Percentiles rank a stretch among this genome's conserved stretches.
Conservation (phyloP, 1,284 basidiomycete genomes). For the Heterobasidion irregulare region DNA sequence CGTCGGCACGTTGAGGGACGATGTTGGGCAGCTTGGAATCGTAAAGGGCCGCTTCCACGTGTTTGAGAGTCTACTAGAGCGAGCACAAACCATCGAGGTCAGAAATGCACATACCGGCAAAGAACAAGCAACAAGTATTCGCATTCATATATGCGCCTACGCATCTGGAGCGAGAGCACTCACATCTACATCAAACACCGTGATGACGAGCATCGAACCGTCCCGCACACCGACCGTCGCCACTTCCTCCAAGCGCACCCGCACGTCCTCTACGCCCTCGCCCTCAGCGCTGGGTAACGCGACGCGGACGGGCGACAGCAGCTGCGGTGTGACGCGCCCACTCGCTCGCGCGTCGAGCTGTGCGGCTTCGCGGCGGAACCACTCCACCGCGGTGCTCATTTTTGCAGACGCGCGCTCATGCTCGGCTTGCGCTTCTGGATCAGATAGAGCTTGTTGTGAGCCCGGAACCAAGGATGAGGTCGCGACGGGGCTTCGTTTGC, state of each 20-base stretch:
- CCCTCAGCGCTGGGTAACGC: conserved; percentile 26
- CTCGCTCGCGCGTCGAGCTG: conserved; percentile 59
- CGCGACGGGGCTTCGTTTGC: conserved; percentile 13
- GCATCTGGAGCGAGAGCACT: conserved; percentile 18
- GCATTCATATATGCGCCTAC: neutral
- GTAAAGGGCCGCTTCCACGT: conserved; percentile 64
- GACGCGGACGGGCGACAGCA: conserved; percentile 65
- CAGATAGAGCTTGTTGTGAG: conserved; percentile 45
- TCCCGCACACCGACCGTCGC: conserved; percentile 74
- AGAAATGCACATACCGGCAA: neutral
- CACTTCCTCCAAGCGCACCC: conserved; percentile 50
- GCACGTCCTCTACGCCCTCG: neutral
- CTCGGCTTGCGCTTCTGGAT: conserved; percentile 30
- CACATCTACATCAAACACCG: conserved; percentile 68
- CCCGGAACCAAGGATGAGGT: conserved; percentile 47
- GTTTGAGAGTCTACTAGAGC: conserved; percentile 57
- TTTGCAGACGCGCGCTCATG: conserved; percentile 34
- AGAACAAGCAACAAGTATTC: neutral
- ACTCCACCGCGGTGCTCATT: conserved; percentile 56
- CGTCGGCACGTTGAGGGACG: conserved; percentile 61
- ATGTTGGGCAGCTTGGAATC: conserved; percentile 62
- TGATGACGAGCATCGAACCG: conserved; percentile 61
- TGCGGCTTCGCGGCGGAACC: conserved; percentile 66
- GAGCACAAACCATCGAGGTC: conserved; percentile 4
- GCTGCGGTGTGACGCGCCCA: conserved; percentile 63